phyloP scores from a whole-genome alignment of 2,329 filamentous ascomycete genomes.

The Cyclaneusma minus region DNA sequence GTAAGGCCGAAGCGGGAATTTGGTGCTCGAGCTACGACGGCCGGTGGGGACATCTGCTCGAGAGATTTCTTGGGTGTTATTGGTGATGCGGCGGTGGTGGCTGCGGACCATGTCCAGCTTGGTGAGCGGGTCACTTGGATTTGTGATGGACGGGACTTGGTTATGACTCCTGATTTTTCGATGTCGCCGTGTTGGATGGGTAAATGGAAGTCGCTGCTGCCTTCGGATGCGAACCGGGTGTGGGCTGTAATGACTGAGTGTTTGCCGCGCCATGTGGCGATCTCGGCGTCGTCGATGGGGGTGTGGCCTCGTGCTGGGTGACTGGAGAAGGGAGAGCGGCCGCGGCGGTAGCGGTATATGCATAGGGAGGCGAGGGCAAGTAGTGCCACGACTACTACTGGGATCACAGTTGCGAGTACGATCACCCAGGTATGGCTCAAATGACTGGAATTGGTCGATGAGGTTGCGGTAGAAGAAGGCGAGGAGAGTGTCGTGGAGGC shows the following conservation, averaged over 20 bases:
- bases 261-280: conserved; percentile 38
- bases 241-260: background rate
- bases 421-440: no score
- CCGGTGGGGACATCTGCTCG: conserved; percentile 17
- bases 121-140: conserved; percentile 8
- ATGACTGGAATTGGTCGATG: no score
- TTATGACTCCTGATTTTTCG: conserved; percentile 7
- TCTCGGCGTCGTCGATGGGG: conserved; percentile 50
- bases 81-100: conserved; percentile 2
- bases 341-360: conserved; percentile 9
- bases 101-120: conserved; percentile 15
- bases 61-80: conserved; percentile 1
- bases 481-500: no score
- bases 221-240: conserved; percentile 3
- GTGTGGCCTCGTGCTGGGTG: conserved; percentile 43
- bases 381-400: no score
- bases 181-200: background rate
- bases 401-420: no score
- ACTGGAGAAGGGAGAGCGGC: conserved; percentile 27
- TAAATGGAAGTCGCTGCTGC: conserved; percentile 4
- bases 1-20: conserved; percentile 48
- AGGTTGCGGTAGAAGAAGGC: no score
- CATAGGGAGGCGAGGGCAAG: conserved; percentile 10
- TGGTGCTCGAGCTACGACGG: conserved; percentile 41
- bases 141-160: conserved; percentile 6